A percentile compares a stretch with the other conserved stretches of the same genome.
Conservation (phyloP, 805 yeast species). For the Wickerhamiella lipophila region DNA sequence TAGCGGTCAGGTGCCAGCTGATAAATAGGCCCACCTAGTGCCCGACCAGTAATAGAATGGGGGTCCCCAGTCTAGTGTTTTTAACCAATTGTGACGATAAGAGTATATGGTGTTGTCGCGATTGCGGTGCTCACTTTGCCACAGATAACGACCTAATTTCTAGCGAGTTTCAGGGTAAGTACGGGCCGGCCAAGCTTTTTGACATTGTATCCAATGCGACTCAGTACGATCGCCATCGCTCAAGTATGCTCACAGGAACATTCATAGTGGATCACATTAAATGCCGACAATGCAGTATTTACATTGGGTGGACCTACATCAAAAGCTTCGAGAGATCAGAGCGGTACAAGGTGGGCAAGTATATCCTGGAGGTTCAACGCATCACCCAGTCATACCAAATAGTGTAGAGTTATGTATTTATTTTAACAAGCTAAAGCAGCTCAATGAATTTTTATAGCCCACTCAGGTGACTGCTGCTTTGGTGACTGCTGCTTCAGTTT, state of each 20-base stretch:
- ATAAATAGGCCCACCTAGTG: background rate
- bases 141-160: conserved; percentile 29
- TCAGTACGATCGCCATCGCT: conserved; percentile 29
- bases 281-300: conserved; percentile 42
- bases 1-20: background rate
- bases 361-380: conserved; percentile 35
- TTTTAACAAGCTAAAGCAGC: no score
- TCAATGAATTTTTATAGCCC: no score
- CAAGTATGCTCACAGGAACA: conserved; percentile 48
- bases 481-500: no score
- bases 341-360: conserved; percentile 49
- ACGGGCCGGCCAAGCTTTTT: conserved; percentile 48
- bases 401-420: no score
- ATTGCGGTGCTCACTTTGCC: conserved; percentile 35
- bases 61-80: conserved; percentile 36
- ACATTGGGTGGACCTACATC: conserved; percentile 55
- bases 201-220: conserved; percentile 36
- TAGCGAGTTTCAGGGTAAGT: conserved; percentile 39
- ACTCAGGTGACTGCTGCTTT: no score
- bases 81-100: conserved; percentile 22
- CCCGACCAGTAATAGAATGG: conserved; percentile 28
- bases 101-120: conserved; percentile 30
- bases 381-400: conserved; percentile 1
- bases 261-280: conserved; percentile 44
- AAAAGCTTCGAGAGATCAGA: conserved; percentile 36